A percentile compares a stretch with the other conserved stretches of the same genome.
These are phyloP conservation scores for Puya raimondii DNA, from an alignment of 176 grass and related monocot genomes.

Conservation along the genomic window DNA sequence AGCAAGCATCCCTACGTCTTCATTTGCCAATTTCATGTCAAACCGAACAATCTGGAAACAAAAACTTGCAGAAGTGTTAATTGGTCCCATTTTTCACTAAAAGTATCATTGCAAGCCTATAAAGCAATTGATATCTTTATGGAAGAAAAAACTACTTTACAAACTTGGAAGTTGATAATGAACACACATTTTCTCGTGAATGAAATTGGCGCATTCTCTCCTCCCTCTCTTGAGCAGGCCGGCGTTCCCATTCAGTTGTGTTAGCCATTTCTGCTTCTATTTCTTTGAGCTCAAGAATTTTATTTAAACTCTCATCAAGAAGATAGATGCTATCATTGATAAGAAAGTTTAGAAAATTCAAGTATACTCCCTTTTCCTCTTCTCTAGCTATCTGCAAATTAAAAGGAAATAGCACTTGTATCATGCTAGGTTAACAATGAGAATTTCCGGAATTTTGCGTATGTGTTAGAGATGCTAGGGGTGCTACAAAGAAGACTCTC, in stretches of 20 bases:
- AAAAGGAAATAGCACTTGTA: slow-evolving; percentile 4
- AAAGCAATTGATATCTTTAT: not conserved
- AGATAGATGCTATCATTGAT: slow-evolving; percentile 99
- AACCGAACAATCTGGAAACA: slow-evolving; percentile 73
- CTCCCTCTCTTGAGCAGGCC: slow-evolving; percentile 84
- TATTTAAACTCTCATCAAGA: slow-evolving; percentile 98
- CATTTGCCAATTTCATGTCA: slow-evolving; percentile 97
- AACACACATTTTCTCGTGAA: slow-evolving; percentile 84
- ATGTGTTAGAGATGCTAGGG: not conserved
- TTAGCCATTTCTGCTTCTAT: slow-evolving; percentile 95
- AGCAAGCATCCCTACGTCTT: slow-evolving; percentile 96
- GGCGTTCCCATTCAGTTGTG: slow-evolving; percentile 59
- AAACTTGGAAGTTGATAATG: not conserved
- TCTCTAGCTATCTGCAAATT: slow-evolving; percentile 68
- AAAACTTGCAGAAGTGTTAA: not conserved
- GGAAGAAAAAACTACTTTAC: not conserved
- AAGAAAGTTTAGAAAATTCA: slow-evolving; percentile 97
- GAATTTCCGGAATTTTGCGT: not conserved
- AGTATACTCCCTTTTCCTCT: slow-evolving; percentile 91
- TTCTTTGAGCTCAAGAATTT: slow-evolving; percentile 92
- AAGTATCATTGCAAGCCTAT: not conserved
- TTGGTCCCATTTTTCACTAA: not conserved
- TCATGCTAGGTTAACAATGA: not conserved
- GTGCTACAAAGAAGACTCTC: slow-evolving; percentile 6
- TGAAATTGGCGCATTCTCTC: slow-evolving; percentile 77